A percentile compares a stretch with the other conserved stretches of the same genome.
Evolutionary conservation across 805 yeast species (phyloP).

Genomic region (Tetrapisispora pingtungensis): DNA sequence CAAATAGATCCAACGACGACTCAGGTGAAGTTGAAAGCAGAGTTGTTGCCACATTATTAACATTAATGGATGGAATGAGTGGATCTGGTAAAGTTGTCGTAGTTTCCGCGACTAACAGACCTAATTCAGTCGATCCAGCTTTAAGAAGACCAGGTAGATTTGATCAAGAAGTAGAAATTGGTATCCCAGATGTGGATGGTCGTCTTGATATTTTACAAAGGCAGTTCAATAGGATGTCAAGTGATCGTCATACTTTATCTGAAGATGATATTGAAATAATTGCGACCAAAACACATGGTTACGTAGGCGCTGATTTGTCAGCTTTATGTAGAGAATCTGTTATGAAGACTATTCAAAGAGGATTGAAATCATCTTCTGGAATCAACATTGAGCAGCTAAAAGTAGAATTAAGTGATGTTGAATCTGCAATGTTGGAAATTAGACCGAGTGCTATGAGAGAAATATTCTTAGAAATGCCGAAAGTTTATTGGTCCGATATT

Average conservation of each 20-base stretch:
- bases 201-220: conserved; percentile 61
- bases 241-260: conserved; percentile 40
- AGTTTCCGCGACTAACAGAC: conserved; percentile 67
- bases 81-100: conserved; percentile 54
- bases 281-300: conserved; percentile 84
- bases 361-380: conserved; percentile 27
- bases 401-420: conserved; percentile 50
- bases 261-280: conserved; percentile 47
- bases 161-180: conserved; percentile 82
- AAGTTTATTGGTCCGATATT: conserved; percentile 85
- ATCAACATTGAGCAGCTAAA: conserved; percentile 32
- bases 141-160: conserved; percentile 80
- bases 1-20: conserved; percentile 73
- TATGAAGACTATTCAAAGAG: conserved; percentile 66
- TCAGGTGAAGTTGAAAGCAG: conserved; percentile 84
- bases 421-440: conserved; percentile 62
- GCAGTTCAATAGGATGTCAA: conserved; percentile 41
- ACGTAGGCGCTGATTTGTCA: conserved; percentile 91
- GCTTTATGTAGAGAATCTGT: conserved; percentile 86
- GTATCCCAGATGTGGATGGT: conserved; percentile 81
- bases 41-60: conserved; percentile 79
- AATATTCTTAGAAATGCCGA: conserved; percentile 87
- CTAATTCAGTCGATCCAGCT: conserved; percentile 59
- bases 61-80: conserved; percentile 72
- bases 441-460: conserved; percentile 97